A percentile compares a stretch with the other conserved stretches of the same genome.
Conservation (phyloP, 139 green algal genomes). For the Chlamydomonas eustigma region DNA sequence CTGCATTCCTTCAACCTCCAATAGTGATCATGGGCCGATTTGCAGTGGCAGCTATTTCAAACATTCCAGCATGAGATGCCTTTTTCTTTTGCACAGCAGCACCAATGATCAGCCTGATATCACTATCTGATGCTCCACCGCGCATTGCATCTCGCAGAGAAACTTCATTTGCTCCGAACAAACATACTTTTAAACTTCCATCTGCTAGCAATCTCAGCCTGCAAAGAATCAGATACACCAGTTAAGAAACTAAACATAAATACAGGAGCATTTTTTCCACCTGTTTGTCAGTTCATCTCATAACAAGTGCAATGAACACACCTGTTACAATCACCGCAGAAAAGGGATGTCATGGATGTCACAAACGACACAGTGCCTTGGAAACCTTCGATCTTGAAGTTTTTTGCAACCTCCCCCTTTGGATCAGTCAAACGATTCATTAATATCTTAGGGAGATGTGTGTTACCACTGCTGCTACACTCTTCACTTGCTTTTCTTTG, state of each 20-base stretch:
- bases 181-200: constrained; percentile 94
- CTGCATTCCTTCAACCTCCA: too few relatives aligned
- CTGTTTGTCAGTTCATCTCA: neutral
- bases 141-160: constrained; percentile 85
- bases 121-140: constrained; percentile 72
- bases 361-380: constrained; percentile 89
- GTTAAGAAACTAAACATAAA: neutral
- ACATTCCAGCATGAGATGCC: constrained; percentile 88
- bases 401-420: constrained; percentile 87
- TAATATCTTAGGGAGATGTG: too few relatives aligned
- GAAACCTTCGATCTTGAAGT: constrained; percentile 77
- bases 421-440: constrained; percentile 62
- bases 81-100: constrained; percentile 87
- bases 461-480: too few relatives aligned
- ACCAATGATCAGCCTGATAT: constrained; percentile 77
- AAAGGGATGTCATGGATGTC: constrained; percentile 94
- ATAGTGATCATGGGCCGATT: constrained; percentile 98
- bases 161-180: constrained; percentile 91
- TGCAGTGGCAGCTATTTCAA: constrained; percentile 67
- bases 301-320: constrained; percentile 6
- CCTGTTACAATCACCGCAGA: constrained; percentile 91
- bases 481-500: too few relatives aligned
- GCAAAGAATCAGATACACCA: too few relatives aligned
- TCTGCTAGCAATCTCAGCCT: constrained; percentile 91
- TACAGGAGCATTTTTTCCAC: neutral